Evolutionary conservation across 495 filamentous ascomycete species (phyloP).

Genomic region (Physcia stellaris): DNA sequence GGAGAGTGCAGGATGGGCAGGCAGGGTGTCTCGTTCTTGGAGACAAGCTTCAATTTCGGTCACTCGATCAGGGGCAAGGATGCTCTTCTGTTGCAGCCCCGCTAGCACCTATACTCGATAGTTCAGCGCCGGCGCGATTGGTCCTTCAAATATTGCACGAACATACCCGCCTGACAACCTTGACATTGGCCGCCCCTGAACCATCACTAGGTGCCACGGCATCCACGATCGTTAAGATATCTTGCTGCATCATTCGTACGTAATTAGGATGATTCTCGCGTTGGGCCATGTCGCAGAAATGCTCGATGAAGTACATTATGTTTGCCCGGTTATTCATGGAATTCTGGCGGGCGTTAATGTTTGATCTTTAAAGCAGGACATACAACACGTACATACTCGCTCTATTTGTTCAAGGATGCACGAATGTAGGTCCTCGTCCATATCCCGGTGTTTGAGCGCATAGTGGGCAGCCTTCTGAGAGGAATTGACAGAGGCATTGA

Average conservation of each 20-base stretch:
- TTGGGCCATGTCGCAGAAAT: slow-evolving; percentile 75
- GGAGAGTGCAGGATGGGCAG: slow-evolving; percentile 12
- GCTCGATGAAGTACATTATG: slow-evolving; percentile 98
- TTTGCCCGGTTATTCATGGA: slow-evolving; percentile 96
- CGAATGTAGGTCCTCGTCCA: slow-evolving; percentile 92
- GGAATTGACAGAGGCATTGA: slow-evolving; percentile 79
- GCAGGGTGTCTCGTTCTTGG: slow-evolving; percentile 49
- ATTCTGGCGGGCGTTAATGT: slow-evolving; percentile 34
- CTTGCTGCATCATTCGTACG: slow-evolving; percentile 84
- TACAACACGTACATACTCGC: slow-evolving; percentile 39
- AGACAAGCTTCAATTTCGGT: slow-evolving; percentile 67
- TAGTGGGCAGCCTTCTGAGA: slow-evolving; percentile 88
- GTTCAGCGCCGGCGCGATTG: background rate
- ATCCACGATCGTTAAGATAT: slow-evolving; percentile 80
- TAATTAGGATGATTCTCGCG: slow-evolving; percentile 64
- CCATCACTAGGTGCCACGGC: slow-evolving; percentile 79
- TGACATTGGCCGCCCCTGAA: slow-evolving; percentile 84
- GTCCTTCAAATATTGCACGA: background rate
- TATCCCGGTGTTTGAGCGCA: slow-evolving; percentile 80
- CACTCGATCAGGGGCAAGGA: slow-evolving; percentile 55
- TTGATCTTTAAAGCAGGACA: background rate
- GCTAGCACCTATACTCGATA: slow-evolving; percentile 42
- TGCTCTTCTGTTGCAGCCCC: slow-evolving; percentile 49
- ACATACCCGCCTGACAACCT: slow-evolving; percentile 65
- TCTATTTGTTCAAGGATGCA: slow-evolving; percentile 96